Percentiles rank a stretch among this genome's conserved stretches.
phyloP scores from a whole-genome alignment of 352 stramenopile species.

The Phytophthora uliginosa region DNA sequence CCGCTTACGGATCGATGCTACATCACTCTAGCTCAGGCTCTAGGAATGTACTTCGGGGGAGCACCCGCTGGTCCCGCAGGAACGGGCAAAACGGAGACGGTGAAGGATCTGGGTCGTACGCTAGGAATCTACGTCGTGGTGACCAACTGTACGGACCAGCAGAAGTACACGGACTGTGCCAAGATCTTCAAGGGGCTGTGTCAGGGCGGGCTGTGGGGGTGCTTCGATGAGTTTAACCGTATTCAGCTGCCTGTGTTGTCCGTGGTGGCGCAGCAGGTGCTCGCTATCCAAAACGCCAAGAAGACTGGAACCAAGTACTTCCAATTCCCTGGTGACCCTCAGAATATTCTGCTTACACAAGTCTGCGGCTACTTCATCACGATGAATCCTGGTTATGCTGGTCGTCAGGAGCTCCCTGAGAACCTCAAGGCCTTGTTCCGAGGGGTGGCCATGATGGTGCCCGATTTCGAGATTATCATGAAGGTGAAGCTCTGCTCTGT shows the following conservation, averaged over 20 bases:
- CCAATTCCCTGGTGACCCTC: constrained; percentile 98
- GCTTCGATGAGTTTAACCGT: constrained; percentile 99
- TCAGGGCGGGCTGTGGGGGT: constrained; percentile 97
- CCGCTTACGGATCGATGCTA: constrained; percentile 98
- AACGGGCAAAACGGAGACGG: constrained; percentile 98
- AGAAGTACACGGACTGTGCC: constrained; percentile 98
- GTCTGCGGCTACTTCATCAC: constrained; percentile 99
- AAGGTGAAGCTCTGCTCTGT: constrained; percentile 97
- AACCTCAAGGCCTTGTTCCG: constrained; percentile 98
- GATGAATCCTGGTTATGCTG: constrained; percentile 99
- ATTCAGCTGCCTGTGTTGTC: constrained; percentile 97
- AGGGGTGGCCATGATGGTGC: constrained; percentile 94
- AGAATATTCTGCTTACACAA: constrained; percentile 97
- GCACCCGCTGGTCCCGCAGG: constrained; percentile 95
- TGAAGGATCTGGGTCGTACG: constrained; percentile 97
- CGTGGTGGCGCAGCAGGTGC: constrained; percentile 98
- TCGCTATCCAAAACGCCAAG: constrained; percentile 99
- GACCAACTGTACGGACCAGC: constrained; percentile 98
- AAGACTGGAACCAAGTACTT: constrained; percentile 97
- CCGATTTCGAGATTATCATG: constrained; percentile 96
- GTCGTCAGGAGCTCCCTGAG: constrained; percentile 98
- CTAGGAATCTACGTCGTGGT: constrained; percentile 98
- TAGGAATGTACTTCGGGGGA: constrained; percentile 98
- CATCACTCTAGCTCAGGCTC: constrained; percentile 98
- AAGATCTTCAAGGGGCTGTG: constrained; percentile 99